phyloP scores from a whole-genome alignment of 1,284 basidiomycete genomes.

The Singerocomus rubriflavus region DNA sequence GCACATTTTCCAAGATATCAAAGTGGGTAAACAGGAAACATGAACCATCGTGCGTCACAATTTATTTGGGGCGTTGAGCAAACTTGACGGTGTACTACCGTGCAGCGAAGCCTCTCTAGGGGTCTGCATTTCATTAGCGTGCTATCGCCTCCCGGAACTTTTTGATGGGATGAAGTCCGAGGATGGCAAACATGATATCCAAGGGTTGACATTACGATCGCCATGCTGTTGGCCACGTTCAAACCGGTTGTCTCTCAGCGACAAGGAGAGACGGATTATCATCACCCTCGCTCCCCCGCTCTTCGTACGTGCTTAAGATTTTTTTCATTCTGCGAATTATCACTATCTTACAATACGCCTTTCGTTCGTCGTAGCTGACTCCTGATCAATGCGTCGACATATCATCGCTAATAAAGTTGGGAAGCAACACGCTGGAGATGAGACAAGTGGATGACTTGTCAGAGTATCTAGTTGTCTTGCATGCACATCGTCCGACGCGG shows the following conservation, averaged over 20 bases:
- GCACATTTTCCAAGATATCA: constrained; percentile 18
- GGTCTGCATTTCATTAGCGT: constrained; percentile 30
- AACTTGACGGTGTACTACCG: not conserved
- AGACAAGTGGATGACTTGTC: constrained; percentile 29
- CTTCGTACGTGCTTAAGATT: constrained; percentile 19
- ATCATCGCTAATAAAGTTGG: constrained; percentile 22
- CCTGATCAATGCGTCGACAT: constrained; percentile 30
- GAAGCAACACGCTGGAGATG: constrained; percentile 24
- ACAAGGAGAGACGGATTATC: constrained; percentile 4
- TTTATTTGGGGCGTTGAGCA: not conserved
- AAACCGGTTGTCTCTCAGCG: constrained; percentile 19
- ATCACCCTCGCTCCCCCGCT: constrained; percentile 28
- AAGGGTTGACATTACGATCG: constrained; percentile 6
- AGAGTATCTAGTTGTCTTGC: constrained; percentile 26
- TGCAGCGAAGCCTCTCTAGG: constrained; percentile 20
- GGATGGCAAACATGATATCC: constrained; percentile 2
- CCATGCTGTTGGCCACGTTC: constrained; percentile 29
- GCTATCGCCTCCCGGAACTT: constrained; percentile 26
- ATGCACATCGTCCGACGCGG: constrained; percentile 30
- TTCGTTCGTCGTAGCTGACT: constrained; percentile 19
- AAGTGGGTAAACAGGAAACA: constrained; percentile 25
- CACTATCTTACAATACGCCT: not conserved
- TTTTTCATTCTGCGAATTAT: not conserved
- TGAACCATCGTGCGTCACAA: constrained; percentile 22
- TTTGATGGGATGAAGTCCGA: constrained; percentile 4